Conservation (phyloP, 2,329 filamentous ascomycete species). For the Cladosporium sp. region DNA sequence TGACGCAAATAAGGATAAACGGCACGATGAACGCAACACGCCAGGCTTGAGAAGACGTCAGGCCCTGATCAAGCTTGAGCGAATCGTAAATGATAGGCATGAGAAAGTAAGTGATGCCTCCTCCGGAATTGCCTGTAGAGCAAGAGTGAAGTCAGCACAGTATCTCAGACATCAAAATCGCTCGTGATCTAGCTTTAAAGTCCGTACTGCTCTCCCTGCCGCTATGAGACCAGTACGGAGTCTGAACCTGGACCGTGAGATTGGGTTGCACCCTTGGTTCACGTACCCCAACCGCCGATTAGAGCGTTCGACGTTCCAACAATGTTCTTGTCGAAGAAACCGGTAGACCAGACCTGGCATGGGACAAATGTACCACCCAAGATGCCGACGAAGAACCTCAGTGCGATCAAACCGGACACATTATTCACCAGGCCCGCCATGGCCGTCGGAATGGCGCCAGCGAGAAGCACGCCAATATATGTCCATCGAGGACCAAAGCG, state of each 20-base stretch:
- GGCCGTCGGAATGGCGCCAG: constrained; percentile 74
- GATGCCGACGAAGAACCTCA: constrained; percentile 75
- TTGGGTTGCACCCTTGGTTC: too few species aligned
- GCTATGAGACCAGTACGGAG: too few species aligned
- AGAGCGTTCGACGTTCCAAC: constrained; percentile 82
- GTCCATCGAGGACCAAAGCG: constrained; percentile 73
- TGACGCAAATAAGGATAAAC: constrained; percentile 68
- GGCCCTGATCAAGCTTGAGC: background rate
- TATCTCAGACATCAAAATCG: too few species aligned
- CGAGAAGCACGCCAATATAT: constrained; percentile 68
- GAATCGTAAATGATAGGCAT: constrained; percentile 52
- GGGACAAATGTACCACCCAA: constrained; percentile 74
- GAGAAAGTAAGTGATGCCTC: constrained; percentile 83
- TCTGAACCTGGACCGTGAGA: too few species aligned
- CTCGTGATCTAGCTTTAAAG: too few species aligned
- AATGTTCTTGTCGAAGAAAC: constrained; percentile 68
- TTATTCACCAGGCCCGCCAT: constrained; percentile 72
- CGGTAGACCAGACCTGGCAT: constrained; percentile 82
- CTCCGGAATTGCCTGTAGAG: constrained; percentile 81
- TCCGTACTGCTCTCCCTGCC: too few species aligned
- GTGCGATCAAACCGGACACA: constrained; percentile 62
- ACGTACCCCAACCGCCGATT: constrained; percentile 76
- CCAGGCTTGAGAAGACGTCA: constrained; percentile 19
- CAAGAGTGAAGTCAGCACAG: too few species aligned
- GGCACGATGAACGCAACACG: constrained; percentile 77